Percentiles rank a stretch among this genome's conserved stretches.
phyloP scores from a whole-genome alignment of 2,329 filamentous ascomycete genomes.

The Botrytis tulipae region DNA sequence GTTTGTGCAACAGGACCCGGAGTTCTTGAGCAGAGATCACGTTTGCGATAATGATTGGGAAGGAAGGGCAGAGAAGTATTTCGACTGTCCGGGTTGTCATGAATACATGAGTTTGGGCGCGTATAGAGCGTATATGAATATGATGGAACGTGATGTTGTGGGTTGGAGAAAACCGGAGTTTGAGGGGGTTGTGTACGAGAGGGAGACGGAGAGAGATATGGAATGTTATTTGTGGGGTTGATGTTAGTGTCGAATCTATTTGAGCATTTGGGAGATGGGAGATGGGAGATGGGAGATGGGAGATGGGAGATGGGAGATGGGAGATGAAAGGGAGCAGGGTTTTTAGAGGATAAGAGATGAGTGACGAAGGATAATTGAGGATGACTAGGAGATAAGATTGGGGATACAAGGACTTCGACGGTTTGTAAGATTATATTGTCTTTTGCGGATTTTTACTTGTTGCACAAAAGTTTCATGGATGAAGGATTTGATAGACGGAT shows the following conservation, averaged over 20 bases:
- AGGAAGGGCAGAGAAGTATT: background rate
- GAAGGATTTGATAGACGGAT: background rate
- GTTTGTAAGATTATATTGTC: background rate
- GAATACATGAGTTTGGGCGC: conserved; percentile 1
- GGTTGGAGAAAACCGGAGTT: background rate
- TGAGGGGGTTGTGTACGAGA: conserved; percentile 10
- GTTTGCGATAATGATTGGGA: background rate
- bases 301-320: too few relatives aligned
- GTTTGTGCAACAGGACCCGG: conserved; percentile 1
- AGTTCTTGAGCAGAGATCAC: background rate
- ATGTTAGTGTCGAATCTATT: background rate
- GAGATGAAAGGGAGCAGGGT: too few relatives aligned
- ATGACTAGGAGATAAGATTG: background rate
- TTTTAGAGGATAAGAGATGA: background rate
- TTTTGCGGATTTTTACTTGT: background rate
- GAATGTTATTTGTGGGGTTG: background rate
- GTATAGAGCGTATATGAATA: background rate
- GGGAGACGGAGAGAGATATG: background rate
- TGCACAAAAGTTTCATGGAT: background rate
- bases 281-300: too few relatives aligned
- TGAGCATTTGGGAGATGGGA: background rate
- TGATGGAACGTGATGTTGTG: background rate
- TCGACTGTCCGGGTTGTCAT: conserved; percentile 15
- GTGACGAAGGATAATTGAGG: too few relatives aligned
- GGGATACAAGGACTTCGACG: background rate